Base-by-base conservation (phyloP, 2,329 filamentous ascomycete species). In the Ilyonectria sp. region DNA sequence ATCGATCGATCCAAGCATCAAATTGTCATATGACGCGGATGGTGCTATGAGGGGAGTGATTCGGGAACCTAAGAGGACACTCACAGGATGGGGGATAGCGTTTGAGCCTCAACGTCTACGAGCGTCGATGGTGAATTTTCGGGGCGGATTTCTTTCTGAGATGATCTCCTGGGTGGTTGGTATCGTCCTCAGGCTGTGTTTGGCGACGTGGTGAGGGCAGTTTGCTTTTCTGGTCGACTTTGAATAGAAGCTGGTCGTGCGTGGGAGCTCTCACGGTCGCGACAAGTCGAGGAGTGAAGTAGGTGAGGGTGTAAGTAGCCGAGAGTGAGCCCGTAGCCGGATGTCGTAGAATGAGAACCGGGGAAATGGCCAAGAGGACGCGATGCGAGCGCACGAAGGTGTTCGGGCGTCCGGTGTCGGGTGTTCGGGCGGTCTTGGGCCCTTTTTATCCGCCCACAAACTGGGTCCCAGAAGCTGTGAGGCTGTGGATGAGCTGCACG, bases 1-100 rank as follows among this genome's bases (percentile, higher is more conserved):
- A 79, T 79, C 78, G 78, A 79, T 79, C 77, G 78, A 79, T 78
- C 76, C 76, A 71, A 52, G 66, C 59, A 56, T 69, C 61, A 26
- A 43, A 65, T 72, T 66, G 68, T 71, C 63, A 75, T 64, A 73
- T 75, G 73, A 75, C 73, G 69, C 43, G 63, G 68, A 67, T 65
- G 59, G 43, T 46, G 47, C 63, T 64, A 21, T 37, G 35, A n/a
- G 50, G 60, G 64, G 56, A 57, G 26, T 57, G 63, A 21, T 31
- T 46, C 23, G 63, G 49, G 61, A 61, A 62, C 40, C 35, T 71
- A 23, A 57, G 31, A 43, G 31, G 43, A 64, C 52, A 69, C 72
- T 72, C 52, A 74, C 72, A 37, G 21, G 37, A 21, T 23, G 68
- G 69, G 62, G 31, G 50, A 40, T 26, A 52, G 29, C 26, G 15